These are phyloP conservation scores for Alloteropsis angusta DNA, from an alignment of 202 grass and related monocot genomes.

Conservation along the genomic window DNA sequence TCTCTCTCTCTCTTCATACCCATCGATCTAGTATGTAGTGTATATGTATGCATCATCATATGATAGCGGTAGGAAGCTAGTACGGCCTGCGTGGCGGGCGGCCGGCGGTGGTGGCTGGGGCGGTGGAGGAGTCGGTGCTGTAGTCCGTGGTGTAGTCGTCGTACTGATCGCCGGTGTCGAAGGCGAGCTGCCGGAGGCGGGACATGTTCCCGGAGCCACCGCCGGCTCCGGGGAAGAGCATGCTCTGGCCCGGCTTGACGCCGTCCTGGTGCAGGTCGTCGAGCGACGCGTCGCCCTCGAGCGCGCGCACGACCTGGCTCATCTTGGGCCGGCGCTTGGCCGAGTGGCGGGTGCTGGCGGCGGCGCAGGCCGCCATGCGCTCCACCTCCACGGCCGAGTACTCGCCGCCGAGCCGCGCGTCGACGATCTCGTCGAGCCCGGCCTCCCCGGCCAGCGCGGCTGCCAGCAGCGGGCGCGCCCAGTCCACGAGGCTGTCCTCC, in stretches of 20 bases:
- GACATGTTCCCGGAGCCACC: constrained; percentile 26
- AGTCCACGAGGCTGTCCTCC: constrained; percentile 61
- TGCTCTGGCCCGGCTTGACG: constrained; percentile 36
- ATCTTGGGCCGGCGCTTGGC: constrained; percentile 46
- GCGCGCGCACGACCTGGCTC: constrained; percentile 51
- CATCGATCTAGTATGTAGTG: not conserved
- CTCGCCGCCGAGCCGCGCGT: constrained; percentile 30
- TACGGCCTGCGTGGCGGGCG: constrained; percentile 11
- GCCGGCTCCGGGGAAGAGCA: constrained; percentile 19
- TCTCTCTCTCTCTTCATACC: not conserved
- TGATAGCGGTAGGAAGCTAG: not conserved
- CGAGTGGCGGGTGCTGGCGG: constrained; percentile 43
- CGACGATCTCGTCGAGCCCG: constrained; percentile 33
- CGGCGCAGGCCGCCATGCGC: constrained; percentile 52
- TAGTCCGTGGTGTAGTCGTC: constrained; percentile 21
- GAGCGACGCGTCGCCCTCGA: constrained; percentile 37
- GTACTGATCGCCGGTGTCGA: constrained; percentile 26
- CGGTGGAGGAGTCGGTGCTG: constrained; percentile 15
- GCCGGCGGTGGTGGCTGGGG: not conserved
- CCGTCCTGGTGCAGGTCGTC: constrained; percentile 47
- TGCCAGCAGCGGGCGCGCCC: constrained; percentile 46
- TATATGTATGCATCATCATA: not conserved
- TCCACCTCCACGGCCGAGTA: constrained; percentile 45
- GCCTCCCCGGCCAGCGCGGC: constrained; percentile 22
- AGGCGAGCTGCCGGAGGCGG: constrained; percentile 19